A percentile compares a stretch with the other conserved stretches of the same genome.
Evolutionary conservation across 2,329 filamentous ascomycete species (phyloP).

Genomic region (Emmonsiellopsis sp.): DNA sequence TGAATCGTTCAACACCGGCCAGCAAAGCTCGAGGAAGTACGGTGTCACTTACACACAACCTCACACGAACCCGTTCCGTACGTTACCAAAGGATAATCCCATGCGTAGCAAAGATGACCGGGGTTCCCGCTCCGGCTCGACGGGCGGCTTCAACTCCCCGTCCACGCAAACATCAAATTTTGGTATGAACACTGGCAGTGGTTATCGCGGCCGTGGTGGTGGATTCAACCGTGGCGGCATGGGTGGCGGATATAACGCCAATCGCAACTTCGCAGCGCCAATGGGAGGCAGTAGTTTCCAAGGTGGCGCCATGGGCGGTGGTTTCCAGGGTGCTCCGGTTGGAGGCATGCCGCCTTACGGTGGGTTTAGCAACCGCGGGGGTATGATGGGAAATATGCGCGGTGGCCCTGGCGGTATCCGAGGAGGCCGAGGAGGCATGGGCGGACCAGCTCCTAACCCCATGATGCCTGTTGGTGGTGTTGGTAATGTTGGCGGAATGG

Average conservation of each 20-base stretch:
- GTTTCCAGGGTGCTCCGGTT: slow-evolving; percentile 39
- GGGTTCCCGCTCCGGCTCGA: slow-evolving; percentile 39
- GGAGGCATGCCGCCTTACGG: slow-evolving; percentile 44
- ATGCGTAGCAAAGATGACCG: slow-evolving; percentile 57
- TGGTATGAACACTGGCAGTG: slow-evolving; percentile 37
- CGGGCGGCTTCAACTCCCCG: slow-evolving; percentile 38
- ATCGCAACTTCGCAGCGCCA: slow-evolving; percentile 40
- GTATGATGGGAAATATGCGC: slow-evolving; percentile 46
- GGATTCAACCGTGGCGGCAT: slow-evolving; percentile 42
- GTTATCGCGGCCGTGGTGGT: slow-evolving; percentile 46
- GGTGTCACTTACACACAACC: slow-evolving; percentile 67
- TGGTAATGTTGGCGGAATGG: slow-evolving; percentile 43
- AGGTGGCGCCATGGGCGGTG: slow-evolving; percentile 33
- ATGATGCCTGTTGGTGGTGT: slow-evolving; percentile 32
- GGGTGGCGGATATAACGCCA: slow-evolving; percentile 42
- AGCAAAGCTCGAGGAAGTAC: slow-evolving; percentile 56
- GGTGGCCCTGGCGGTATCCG: slow-evolving; percentile 50
- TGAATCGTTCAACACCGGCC: slow-evolving; percentile 51
- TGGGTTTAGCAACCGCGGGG: slow-evolving; percentile 43
- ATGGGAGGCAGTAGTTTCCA: slow-evolving; percentile 35
- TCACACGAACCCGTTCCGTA: slow-evolving; percentile 78
- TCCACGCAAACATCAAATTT: slow-evolving; percentile 32
- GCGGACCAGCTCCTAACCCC: slow-evolving; percentile 38
- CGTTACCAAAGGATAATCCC: slow-evolving; percentile 79
- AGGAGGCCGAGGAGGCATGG: slow-evolving; percentile 51